phyloP scores from a whole-genome alignment of 2,329 filamentous ascomycete genomes.

The Claviceps africana region DNA sequence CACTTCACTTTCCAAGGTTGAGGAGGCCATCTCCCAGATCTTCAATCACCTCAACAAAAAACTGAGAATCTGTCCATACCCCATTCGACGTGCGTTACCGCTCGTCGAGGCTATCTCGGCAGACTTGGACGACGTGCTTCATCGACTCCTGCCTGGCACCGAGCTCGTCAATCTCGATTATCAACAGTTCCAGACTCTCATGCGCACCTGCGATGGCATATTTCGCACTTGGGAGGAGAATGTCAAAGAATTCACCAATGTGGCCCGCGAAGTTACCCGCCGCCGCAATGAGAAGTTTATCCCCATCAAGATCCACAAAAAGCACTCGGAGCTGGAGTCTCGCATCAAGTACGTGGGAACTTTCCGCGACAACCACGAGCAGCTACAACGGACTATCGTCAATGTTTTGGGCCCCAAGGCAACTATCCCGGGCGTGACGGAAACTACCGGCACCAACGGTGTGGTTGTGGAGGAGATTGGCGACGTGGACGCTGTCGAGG shows the following conservation, averaged over 20 bases:
- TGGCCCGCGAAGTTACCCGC: conserved; percentile 86
- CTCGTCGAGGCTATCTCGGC: conserved; percentile 95
- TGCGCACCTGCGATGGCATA: conserved; percentile 70
- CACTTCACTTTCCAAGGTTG: conserved; percentile 73
- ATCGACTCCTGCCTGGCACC: conserved; percentile 71
- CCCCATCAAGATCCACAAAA: conserved; percentile 85
- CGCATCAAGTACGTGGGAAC: conserved; percentile 86
- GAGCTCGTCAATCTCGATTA: conserved; percentile 88
- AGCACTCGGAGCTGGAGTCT: conserved; percentile 78
- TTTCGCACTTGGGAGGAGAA: conserved; percentile 93
- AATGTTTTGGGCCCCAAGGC: conserved; percentile 80
- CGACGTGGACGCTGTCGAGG: conserved; percentile 91
- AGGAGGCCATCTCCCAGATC: conserved; percentile 78
- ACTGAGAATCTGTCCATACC: conserved; percentile 88
- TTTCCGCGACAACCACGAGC: conserved; percentile 94
- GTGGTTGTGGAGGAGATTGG: conserved; percentile 86
- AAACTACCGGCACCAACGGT: conserved; percentile 40
- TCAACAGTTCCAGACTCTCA: conserved; percentile 73
- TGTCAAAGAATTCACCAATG: conserved; percentile 94
- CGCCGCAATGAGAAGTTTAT: conserved; percentile 96
- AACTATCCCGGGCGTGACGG: conserved; percentile 38
- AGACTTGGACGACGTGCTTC: conserved; percentile 77
- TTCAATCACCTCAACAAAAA: conserved; percentile 97
- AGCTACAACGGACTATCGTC: conserved; percentile 88
- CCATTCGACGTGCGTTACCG: conserved; percentile 76